Percentiles rank a stretch among this genome's conserved stretches.
Conservation (phyloP, 208 protist species). For the Trypanosoma cruzi region DNA sequence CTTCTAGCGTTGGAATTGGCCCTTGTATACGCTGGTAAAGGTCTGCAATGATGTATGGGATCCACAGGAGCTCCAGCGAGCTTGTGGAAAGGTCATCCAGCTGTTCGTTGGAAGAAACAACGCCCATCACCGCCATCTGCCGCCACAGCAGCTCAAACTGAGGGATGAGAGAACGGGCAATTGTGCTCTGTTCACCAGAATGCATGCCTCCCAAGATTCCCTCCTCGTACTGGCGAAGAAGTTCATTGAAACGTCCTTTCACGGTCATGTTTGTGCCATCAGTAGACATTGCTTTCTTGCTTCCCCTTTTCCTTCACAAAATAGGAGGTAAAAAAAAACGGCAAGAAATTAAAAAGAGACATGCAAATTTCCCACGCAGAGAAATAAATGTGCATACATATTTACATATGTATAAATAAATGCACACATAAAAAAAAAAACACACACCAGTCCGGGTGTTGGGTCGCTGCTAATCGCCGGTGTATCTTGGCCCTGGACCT, state of each 20-base stretch:
- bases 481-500: constrained; percentile 73
- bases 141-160: constrained; percentile 77
- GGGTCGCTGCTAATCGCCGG: constrained; percentile 37
- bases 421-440: too few species aligned
- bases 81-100: constrained; percentile 85
- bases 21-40: constrained; percentile 80
- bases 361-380: too few species aligned
- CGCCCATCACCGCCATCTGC: constrained; percentile 49
- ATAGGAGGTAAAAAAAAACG: constrained; percentile 21
- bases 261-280: constrained; percentile 38
- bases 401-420: too few species aligned
- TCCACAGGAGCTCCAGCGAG: constrained; percentile 83
- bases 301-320: too few species aligned
- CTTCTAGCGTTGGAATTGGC: constrained; percentile 22
- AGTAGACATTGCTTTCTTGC: not conserved
- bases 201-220: constrained; percentile 7
- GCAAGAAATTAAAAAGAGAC: constrained; percentile 1
- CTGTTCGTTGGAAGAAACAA: constrained; percentile 81
- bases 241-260: constrained; percentile 57
- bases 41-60: constrained; percentile 81
- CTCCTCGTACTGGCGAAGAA: constrained; percentile 50
- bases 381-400: not conserved
- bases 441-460: not conserved
- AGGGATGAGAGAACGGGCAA: constrained; percentile 45
- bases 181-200: constrained; percentile 17